These are phyloP conservation scores for Cardiospermum halicacabum DNA, from an alignment of 345 rosid species.

Conservation along the genomic window DNA sequence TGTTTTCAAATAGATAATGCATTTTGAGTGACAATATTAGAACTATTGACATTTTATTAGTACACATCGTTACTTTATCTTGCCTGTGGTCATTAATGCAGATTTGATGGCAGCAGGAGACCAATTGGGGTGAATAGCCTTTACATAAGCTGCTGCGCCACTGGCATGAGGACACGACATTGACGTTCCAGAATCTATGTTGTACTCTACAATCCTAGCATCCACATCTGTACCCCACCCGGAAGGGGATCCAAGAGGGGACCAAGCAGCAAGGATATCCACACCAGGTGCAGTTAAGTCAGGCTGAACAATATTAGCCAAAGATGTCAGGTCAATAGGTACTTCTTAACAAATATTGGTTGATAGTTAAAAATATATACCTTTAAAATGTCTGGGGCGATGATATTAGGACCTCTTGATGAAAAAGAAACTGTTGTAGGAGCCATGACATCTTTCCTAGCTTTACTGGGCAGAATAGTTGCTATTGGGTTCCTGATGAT, in stretches of 20 bases:
- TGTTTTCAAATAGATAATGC: not conserved
- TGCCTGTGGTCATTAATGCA: slow-evolving; percentile 26
- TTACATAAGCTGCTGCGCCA: slow-evolving; percentile 30
- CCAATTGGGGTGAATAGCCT: slow-evolving; percentile 30
- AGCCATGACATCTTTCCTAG: slow-evolving; percentile 16
- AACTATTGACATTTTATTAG: not conserved
- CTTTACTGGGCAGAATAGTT: slow-evolving; percentile 15
- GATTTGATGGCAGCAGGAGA: slow-evolving; percentile 14
- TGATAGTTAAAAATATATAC: not conserved
- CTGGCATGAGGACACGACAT: slow-evolving; percentile 32
- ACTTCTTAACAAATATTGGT: not conserved
- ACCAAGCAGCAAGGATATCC: slow-evolving; percentile 32
- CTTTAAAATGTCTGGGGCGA: slow-evolving; percentile 26
- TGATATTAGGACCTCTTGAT: slow-evolving; percentile 2
- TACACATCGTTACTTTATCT: not conserved
- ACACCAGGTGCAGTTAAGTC: slow-evolving; percentile 29
- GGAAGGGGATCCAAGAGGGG: slow-evolving; percentile 20
- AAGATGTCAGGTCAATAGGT: not conserved
- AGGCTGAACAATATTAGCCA: slow-evolving; percentile 17
- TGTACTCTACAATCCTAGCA: slow-evolving; percentile 17
- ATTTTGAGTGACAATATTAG: not conserved
- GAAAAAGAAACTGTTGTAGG: slow-evolving; percentile 16
- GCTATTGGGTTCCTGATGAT: slow-evolving; percentile 24
- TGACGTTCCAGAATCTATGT: slow-evolving; percentile 27
- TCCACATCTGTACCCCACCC: not conserved